Evolutionary conservation across 2,329 filamentous ascomycete genomes (phyloP).

Genomic region (Colletotrichum aenigma): DNA sequence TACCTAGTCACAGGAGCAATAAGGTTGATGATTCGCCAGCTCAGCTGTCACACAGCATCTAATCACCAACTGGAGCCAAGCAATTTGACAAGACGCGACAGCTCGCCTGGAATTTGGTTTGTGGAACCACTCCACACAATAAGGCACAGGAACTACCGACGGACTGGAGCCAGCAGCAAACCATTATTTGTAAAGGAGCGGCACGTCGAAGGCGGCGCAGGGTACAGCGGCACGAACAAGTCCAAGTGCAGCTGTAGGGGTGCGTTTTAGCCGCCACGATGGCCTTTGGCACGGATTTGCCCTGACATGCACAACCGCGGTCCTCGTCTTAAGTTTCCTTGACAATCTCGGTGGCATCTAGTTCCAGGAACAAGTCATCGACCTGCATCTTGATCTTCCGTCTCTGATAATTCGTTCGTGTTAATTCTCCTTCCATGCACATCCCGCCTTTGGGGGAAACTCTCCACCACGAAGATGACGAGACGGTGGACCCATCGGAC

Average conservation of each 20-base stretch:
- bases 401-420: background rate
- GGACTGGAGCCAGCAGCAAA: background rate
- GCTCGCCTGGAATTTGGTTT: background rate
- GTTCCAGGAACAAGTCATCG: background rate
- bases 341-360: background rate
- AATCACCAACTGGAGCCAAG: background rate
- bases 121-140: background rate
- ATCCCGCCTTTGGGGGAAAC: background rate
- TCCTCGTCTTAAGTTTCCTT: slow-evolving; percentile 2
- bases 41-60: background rate
- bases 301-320: background rate
- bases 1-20: background rate
- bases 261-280: background rate
- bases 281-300: background rate
- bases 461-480: background rate
- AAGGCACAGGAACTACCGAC: background rate
- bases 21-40: background rate
- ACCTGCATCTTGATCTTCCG: background rate
- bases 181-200: background rate
- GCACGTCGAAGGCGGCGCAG: background rate
- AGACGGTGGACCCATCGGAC: background rate
- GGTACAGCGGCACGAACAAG: background rate
- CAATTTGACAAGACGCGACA: background rate
- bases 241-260: background rate
- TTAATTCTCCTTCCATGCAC: background rate